Conservation (phyloP, 2,329 filamentous ascomycete species). For the Pestalotiopsis sp. region DNA sequence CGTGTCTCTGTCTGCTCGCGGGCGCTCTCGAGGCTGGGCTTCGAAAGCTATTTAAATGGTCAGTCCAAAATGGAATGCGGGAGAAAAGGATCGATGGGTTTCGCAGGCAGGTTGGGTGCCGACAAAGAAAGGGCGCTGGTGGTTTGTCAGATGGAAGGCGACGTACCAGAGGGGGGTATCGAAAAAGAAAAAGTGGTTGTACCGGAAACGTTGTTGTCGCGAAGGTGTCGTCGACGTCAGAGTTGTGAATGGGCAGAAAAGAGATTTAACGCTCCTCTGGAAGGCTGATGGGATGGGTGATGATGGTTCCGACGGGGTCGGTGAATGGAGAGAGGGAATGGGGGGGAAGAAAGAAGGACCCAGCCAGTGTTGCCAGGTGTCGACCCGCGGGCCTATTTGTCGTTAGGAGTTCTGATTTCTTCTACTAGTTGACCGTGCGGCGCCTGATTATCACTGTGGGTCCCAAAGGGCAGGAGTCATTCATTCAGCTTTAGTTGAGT, state of each 20-base stretch:
- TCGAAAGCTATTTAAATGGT: conserved; percentile 26
- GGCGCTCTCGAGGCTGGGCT: conserved; percentile 23
- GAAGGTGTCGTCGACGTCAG: neutral
- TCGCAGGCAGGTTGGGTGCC: neutral
- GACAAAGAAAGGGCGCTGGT: neutral
- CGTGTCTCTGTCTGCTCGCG: conserved; percentile 16
- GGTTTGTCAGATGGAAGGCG: neutral
- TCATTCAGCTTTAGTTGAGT: neutral
- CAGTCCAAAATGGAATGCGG: conserved; percentile 29
- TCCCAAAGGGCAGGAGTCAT: neutral
- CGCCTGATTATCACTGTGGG: neutral
- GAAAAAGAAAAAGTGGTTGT: neutral
- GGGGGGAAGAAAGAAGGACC: neutral
- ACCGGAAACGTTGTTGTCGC: neutral
- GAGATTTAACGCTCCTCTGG: neutral
- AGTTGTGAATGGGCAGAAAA: neutral
- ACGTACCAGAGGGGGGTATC: neutral
- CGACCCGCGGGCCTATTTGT: neutral
- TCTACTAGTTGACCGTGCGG: neutral
- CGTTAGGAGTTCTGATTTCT: neutral
- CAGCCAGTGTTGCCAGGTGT: conserved; percentile 3
- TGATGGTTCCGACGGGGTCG: conserved; percentile 1
- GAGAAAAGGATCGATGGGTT: conserved; percentile 23
- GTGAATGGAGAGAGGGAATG: neutral
- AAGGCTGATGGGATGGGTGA: neutral